Base-by-base conservation (phyloP, 2,329 filamentous ascomycete species). In the Nemania bipapillata region DNA sequence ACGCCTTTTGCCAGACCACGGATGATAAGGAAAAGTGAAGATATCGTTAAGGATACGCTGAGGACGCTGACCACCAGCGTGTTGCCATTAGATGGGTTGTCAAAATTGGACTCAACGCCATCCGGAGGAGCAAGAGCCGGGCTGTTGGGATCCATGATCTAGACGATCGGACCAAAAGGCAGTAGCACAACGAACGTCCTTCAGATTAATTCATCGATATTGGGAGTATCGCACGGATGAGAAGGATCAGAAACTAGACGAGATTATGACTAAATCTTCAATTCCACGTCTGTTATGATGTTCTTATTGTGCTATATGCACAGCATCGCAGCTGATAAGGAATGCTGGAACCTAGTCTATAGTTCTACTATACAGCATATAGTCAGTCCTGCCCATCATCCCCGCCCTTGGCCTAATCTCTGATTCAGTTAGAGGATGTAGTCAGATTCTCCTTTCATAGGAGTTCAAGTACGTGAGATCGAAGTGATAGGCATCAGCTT, bases 61-160 rank as follows among this genome's bases (percentile, higher is more conserved):
- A 64, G 47, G 4, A 62, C 58, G 5, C 32, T 20, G 22, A 42
- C n/a, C 4, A 62, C 50, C 9, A 64, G 30, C 17, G 35, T 26
- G n/a, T 65, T 68, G 9, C 52, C 32, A 9, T 70, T 72, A 8
- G 68, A 49, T 5, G 70, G 70, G 24, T 68, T 60, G 7, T 66
- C 56, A 9, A 72, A 62, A 30, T 72, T 60, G 9, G 65, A 58
- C 17, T 32, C 28, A 3, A 72, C 40, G 4, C 66, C 66, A 7
- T 50, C 20, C 5, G 70, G 70, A 17, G 68, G 68, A 11, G 15
- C 20, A n/a, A 72, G 59, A 6, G 70, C 70, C n/a, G 68, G 68
- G 3, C 62, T 53, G 56, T 72, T 61, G 12, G 61, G 61, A 50
- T 63, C 61, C 58, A 62, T 62, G 26, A 50, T 52, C 15, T 22